Conservation (phyloP, 108 stramenopile species). For the Schizochytrium sp. region DNA sequence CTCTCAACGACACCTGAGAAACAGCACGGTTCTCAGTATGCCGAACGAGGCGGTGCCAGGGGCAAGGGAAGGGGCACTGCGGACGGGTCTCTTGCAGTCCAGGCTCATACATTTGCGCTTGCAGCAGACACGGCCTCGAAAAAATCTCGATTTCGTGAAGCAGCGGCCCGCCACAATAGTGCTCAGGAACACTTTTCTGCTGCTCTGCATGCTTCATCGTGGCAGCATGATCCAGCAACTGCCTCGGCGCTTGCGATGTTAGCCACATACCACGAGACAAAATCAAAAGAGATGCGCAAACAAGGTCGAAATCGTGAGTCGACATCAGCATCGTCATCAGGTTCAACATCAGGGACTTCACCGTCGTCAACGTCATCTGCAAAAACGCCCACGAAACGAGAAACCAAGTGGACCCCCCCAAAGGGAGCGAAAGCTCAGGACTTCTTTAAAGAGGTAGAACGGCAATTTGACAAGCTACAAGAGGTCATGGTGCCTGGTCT, state of each 20-base stretch:
- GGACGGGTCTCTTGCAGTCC: not conserved
- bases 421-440: not conserved
- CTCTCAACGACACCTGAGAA: too few species aligned
- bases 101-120: slow-evolving; percentile 2
- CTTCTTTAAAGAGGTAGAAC: not conserved
- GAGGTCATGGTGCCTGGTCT: not conserved
- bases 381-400: not conserved
- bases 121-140: not conserved
- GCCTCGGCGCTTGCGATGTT: not conserved
- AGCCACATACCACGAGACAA: not conserved
- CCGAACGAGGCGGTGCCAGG: not conserved
- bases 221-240: not conserved
- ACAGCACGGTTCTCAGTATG: too few species aligned
- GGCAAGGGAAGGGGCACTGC: not conserved
- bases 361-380: not conserved
- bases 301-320: not conserved
- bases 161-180: not conserved
- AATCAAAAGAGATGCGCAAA: not conserved
- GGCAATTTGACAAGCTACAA: not conserved
- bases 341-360: not conserved
- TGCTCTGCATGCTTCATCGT: not conserved
- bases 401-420: not conserved
- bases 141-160: not conserved
- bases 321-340: not conserved
- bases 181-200: not conserved